Conservation (phyloP, 495 filamentous ascomycete species). For the Talaromyces thailandensis region DNA sequence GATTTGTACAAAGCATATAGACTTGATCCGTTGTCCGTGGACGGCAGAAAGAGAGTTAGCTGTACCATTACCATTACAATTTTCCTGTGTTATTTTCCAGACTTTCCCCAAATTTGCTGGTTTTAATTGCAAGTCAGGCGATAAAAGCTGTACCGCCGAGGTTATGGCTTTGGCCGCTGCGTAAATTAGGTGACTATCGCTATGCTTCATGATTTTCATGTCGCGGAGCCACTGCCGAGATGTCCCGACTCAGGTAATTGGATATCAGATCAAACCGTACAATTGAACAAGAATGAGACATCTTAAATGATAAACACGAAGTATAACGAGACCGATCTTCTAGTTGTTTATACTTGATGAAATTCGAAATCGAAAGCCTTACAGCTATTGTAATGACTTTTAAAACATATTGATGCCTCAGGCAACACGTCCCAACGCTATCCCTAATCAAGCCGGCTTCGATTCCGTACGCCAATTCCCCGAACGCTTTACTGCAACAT, state of each 20-base stretch:
- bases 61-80: conserved; percentile 8
- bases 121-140: neutral
- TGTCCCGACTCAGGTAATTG: neutral
- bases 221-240: neutral
- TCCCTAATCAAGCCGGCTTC: neutral
- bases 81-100: neutral
- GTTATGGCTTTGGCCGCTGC: neutral
- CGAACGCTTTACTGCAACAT: neutral
- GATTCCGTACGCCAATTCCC: neutral
- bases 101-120: neutral
- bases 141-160: neutral
- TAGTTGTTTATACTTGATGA: neutral
- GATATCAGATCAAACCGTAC: neutral
- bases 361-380: neutral
- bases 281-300: neutral
- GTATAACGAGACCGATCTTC: neutral
- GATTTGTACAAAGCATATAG: conserved; percentile 11
- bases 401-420: neutral
- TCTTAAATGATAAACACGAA: neutral
- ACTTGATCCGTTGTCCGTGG: conserved; percentile 1
- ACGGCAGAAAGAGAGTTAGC: conserved; percentile 8
- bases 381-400: neutral
- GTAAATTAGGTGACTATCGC: neutral
- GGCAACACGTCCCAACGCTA: neutral
- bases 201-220: neutral